Conservation (phyloP, 1,139 yeast genomes). For the Sugiyamaella grinbergsii region DNA sequence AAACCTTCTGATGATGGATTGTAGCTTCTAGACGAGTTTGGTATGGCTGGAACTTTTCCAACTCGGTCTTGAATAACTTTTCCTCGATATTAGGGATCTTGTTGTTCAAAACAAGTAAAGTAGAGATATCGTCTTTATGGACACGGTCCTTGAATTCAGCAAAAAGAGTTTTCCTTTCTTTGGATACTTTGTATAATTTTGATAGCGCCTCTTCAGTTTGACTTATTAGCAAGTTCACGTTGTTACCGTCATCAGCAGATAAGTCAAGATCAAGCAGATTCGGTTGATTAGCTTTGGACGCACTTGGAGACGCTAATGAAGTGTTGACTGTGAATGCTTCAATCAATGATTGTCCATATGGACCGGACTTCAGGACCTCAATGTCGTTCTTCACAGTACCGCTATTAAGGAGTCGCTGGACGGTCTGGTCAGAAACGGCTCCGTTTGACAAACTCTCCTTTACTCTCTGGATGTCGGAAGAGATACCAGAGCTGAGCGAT, state of each 20-base stretch:
- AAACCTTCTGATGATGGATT: slow-evolving; percentile 59
- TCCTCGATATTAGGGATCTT: slow-evolving; percentile 58
- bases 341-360: slow-evolving; percentile 38
- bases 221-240: slow-evolving; percentile 46
- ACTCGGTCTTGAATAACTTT: slow-evolving; percentile 67
- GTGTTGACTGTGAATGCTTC: slow-evolving; percentile 30
- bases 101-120: slow-evolving; percentile 68
- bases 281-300: slow-evolving; percentile 39
- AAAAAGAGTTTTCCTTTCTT: slow-evolving; percentile 63
- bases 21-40: slow-evolving; percentile 69
- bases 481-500: slow-evolving; percentile 41
- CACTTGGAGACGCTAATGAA: slow-evolving; percentile 20
- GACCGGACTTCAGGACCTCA: slow-evolving; percentile 42
- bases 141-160: slow-evolving; percentile 68
- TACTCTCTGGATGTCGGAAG: slow-evolving; percentile 57
- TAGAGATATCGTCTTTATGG: slow-evolving; percentile 84
- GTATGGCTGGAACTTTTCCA: slow-evolving; percentile 74
- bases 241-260: slow-evolving; percentile 46
- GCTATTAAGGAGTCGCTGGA: slow-evolving; percentile 49
- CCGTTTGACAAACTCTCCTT: slow-evolving; percentile 72
- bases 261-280: slow-evolving; percentile 57
- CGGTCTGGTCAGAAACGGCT: slow-evolving; percentile 61
- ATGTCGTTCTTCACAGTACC: slow-evolving; percentile 43
- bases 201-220: slow-evolving; percentile 49
- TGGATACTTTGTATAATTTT: slow-evolving; percentile 52